Percentiles rank a stretch among this genome's conserved stretches.
Conservation (phyloP, 2,329 filamentous ascomycete species). For the Neofusicoccum sp. region DNA sequence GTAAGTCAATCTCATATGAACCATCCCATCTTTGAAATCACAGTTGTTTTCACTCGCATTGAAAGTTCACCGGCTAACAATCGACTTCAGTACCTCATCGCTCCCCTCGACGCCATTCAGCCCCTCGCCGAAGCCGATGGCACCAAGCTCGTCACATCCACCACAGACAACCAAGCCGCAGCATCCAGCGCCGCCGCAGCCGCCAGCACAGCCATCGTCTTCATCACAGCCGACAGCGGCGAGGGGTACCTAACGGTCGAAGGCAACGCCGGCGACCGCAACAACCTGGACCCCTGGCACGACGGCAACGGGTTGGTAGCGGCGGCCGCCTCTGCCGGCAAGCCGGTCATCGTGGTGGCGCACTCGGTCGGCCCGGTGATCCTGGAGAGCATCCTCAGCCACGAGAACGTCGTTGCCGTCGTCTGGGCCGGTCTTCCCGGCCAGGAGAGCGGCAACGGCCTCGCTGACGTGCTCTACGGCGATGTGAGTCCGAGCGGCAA, state of each 20-base stretch:
- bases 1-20: conserved; percentile 16
- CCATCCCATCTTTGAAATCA: conserved; percentile 10
- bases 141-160: conserved; percentile 39
- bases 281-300: conserved; percentile 48
- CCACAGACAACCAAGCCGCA: conserved; percentile 37
- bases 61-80: too few species aligned
- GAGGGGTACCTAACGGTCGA: conserved; percentile 52
- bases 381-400: conserved; percentile 36
- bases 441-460: conserved; percentile 47
- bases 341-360: conserved; percentile 40
- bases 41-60: too few species aligned
- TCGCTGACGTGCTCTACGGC: conserved; percentile 65
- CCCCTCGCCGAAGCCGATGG: conserved; percentile 36
- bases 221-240: conserved; percentile 49
- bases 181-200: conserved; percentile 39
- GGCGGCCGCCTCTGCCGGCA: conserved; percentile 36
- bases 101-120: conserved; percentile 44
- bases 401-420: conserved; percentile 39
- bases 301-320: conserved; percentile 43
- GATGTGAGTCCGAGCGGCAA: conserved; percentile 63
- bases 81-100: conserved; percentile 41
- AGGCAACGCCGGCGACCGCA: conserved; percentile 47
- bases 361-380: conserved; percentile 39
- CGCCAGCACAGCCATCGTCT: conserved; percentile 44
- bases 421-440: conserved; percentile 41